Conservation (phyloP, 345 rosid species). For the Mallotus nudiflorus region DNA sequence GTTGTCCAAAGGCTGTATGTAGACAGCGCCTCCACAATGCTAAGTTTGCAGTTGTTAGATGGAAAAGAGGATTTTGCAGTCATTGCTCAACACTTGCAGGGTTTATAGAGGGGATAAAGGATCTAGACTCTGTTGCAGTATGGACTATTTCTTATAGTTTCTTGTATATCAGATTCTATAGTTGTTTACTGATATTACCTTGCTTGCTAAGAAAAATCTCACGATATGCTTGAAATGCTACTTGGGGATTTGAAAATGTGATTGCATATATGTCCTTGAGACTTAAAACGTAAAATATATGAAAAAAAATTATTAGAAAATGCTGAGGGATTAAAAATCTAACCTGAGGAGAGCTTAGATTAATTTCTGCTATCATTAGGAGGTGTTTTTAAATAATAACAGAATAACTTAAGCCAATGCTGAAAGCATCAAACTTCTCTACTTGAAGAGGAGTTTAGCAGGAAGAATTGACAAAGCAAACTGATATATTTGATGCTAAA, state of each 20-base stretch:
- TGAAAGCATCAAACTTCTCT: constrained; percentile 48
- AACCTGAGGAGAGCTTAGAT: no score
- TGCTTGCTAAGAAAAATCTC: background rate
- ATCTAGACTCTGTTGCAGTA: constrained; percentile 39
- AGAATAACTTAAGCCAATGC: constrained; percentile 17
- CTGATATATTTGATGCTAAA: constrained; percentile 43
- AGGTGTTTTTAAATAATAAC: background rate
- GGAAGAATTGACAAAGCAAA: constrained; percentile 44
- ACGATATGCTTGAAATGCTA: background rate
- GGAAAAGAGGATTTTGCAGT: constrained; percentile 41
- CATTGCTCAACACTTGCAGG: constrained; percentile 40
- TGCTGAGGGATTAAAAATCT: no score
- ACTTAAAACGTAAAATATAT: background rate
- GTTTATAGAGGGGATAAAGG: constrained; percentile 44
- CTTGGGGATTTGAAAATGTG: background rate
- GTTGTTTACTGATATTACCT: background rate
- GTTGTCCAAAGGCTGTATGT: constrained; percentile 53
- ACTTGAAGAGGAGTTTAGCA: constrained; percentile 49
- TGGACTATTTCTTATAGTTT: background rate
- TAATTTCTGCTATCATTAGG: background rate
- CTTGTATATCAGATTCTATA: background rate
- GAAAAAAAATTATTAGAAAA: background rate
- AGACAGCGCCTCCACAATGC: constrained; percentile 35
- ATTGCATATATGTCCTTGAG: background rate
- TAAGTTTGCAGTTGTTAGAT: constrained; percentile 31